Evolutionary conservation across 345 rosid species (phyloP).

Genomic region (Rubroshorea leprosula): DNA sequence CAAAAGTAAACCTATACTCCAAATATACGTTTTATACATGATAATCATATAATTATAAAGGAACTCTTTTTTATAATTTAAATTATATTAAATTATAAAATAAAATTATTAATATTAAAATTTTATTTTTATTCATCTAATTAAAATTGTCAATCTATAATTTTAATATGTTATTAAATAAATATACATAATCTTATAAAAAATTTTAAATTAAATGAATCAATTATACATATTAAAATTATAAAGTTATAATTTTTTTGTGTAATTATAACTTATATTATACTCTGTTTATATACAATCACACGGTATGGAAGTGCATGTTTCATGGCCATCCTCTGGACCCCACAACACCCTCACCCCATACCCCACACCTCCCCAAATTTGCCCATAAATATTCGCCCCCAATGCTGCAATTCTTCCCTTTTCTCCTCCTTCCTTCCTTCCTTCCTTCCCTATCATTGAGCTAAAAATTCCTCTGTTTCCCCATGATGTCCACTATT

Average conservation of each 20-base stretch:
- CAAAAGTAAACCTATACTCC: constrained; percentile 25
- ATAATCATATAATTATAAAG: too few species aligned
- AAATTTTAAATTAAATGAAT: too few species aligned
- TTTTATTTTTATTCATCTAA: too few species aligned
- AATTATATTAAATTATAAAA: too few species aligned
- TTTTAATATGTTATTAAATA: too few species aligned
- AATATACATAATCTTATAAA: too few species aligned
- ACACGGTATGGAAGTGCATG: constrained; percentile 5
- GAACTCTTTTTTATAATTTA: too few species aligned
- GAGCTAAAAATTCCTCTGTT: constrained; percentile 1
- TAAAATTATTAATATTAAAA: too few species aligned
- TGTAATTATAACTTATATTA: too few species aligned
- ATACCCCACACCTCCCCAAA: not conserved
- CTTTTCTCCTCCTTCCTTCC: constrained; percentile 72
- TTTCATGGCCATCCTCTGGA: constrained; percentile 11
- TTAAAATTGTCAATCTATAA: too few species aligned
- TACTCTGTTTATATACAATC: too few species aligned
- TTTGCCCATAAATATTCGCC: constrained; percentile 52
- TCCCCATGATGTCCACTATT: constrained; percentile 47
- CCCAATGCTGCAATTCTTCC: constrained; percentile 73
- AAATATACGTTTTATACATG: constrained; percentile 8
- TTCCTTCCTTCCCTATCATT: constrained; percentile 32
- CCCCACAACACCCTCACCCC: constrained; percentile 11
- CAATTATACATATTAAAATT: not conserved
- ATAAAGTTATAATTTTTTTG: not conserved